Percentiles rank a stretch among this genome's conserved stretches.
Evolutionary conservation across 306 rosid genomes (phyloP).

Genomic region (Cucumis melo): DNA sequence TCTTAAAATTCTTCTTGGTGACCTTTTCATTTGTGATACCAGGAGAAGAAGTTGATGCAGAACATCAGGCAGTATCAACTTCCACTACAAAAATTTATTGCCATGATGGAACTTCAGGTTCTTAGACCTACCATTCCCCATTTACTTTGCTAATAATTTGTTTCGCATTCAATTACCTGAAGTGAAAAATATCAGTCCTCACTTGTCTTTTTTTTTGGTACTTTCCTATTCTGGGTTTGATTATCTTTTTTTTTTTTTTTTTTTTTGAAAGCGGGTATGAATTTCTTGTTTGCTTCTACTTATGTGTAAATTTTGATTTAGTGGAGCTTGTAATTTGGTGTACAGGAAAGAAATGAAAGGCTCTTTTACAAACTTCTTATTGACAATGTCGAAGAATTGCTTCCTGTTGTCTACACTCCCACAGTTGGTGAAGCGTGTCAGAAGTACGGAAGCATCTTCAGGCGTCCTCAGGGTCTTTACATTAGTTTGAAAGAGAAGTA

Average conservation of each 20-base stretch:
- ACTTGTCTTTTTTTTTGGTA: background rate
- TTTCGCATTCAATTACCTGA: background rate
- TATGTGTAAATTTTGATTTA: background rate
- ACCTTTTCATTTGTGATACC: constrained; percentile 7
- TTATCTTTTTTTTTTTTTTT: too few species aligned
- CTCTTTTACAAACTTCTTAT: constrained; percentile 75
- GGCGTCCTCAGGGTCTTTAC: constrained; percentile 97
- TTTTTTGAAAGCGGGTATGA: background rate
- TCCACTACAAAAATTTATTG: constrained; percentile 71
- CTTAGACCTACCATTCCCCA: background rate
- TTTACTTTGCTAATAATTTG: background rate
- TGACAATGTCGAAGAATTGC: constrained; percentile 79
- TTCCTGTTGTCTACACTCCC: constrained; percentile 85
- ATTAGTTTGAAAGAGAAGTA: constrained; percentile 94
- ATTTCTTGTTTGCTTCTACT: background rate
- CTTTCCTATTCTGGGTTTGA: background rate
- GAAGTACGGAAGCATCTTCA: constrained; percentile 89
- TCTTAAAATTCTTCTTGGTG: background rate
- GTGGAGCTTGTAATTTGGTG: constrained; percentile 4
- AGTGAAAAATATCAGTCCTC: background rate
- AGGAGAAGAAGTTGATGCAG: constrained; percentile 70
- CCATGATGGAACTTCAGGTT: constrained; percentile 96
- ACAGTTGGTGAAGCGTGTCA: constrained; percentile 96
- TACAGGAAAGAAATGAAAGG: constrained; percentile 89
- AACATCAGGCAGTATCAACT: constrained; percentile 58